Evolutionary conservation across 192 early-diverging fungal genomes (phyloP).

Genomic region (Coemansia sp.): DNA sequence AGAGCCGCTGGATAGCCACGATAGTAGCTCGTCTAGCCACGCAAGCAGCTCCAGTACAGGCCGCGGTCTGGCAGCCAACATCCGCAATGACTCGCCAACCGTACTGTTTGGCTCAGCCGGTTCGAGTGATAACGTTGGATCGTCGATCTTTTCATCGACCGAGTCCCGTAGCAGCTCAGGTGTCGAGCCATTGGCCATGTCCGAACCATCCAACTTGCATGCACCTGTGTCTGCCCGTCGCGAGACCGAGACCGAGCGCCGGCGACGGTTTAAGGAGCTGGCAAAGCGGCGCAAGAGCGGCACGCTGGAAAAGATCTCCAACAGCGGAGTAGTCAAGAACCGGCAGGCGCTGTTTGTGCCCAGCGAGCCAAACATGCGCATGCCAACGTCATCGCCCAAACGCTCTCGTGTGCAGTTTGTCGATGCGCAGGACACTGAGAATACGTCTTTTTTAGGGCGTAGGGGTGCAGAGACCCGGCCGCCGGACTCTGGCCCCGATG

Average conservation of each 20-base stretch:
- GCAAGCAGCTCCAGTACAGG: slow-evolving; percentile 25
- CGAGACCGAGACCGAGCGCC: slow-evolving; percentile 34
- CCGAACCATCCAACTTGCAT: slow-evolving; percentile 10
- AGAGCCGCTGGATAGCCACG: slow-evolving; percentile 30
- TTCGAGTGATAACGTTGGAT: slow-evolving; percentile 31
- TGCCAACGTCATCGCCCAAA: slow-evolving; percentile 1
- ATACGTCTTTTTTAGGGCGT: slow-evolving; percentile 45
- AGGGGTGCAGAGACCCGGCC: slow-evolving; percentile 42
- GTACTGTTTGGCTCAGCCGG: slow-evolving; percentile 28
- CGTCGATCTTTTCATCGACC: slow-evolving; percentile 47
- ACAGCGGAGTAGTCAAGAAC: slow-evolving; percentile 43
- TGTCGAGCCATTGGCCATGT: not conserved
- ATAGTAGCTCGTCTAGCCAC: slow-evolving; percentile 31
- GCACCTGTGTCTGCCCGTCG: slow-evolving; percentile 5
- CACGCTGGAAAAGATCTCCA: slow-evolving; percentile 46
- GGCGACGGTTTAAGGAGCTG: slow-evolving; percentile 33
- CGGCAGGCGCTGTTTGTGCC: slow-evolving; percentile 40
- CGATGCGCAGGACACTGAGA: not conserved
- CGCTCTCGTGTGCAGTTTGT: slow-evolving; percentile 21
- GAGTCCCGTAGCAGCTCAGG: slow-evolving; percentile 15
- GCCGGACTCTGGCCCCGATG: slow-evolving; percentile 23
- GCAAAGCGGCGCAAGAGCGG: slow-evolving; percentile 53
- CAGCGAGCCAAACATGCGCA: slow-evolving; percentile 18
- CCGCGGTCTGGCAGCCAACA: slow-evolving; percentile 39
- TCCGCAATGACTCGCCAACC: slow-evolving; percentile 9